Evolutionary conservation across 768 basidiomycete species (phyloP).

Genomic region (Phaffia tasmanica): DNA sequence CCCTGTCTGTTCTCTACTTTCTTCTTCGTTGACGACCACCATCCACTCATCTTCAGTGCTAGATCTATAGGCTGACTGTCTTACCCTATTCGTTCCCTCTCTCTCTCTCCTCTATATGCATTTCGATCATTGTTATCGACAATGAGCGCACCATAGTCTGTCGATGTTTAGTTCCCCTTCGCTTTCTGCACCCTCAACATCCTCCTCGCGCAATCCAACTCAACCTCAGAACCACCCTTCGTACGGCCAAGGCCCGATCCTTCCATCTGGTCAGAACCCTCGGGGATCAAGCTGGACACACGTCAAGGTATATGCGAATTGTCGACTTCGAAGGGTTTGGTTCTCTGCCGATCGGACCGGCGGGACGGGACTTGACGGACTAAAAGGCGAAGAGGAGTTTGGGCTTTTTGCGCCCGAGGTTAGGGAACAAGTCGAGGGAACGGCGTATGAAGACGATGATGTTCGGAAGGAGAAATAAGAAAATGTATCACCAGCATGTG

Average conservation of each 20-base stretch:
- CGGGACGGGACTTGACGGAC: neutral
- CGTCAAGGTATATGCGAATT: slow-evolving; percentile 65
- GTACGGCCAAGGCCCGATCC: slow-evolving; percentile 11
- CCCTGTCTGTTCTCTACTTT: too few relatives aligned
- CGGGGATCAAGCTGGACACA: slow-evolving; percentile 48
- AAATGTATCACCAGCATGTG: neutral
- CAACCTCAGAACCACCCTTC: slow-evolving; percentile 23
- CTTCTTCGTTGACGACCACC: too few relatives aligned
- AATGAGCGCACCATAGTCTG: slow-evolving; percentile 55
- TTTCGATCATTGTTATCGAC: too few relatives aligned
- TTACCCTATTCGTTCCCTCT: slow-evolving; percentile 4
- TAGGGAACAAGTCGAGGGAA: neutral
- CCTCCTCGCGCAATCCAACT: slow-evolving; percentile 20
- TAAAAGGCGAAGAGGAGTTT: slow-evolving; percentile 14
- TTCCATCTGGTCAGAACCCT: slow-evolving; percentile 51
- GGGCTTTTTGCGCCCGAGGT: slow-evolving; percentile 4
- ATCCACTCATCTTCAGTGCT: too few relatives aligned
- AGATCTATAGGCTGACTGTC: too few relatives aligned
- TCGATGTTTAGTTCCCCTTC: slow-evolving; percentile 58
- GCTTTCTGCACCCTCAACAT: slow-evolving; percentile 27
- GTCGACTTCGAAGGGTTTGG: slow-evolving; percentile 66
- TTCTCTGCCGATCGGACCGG: slow-evolving; percentile 35
- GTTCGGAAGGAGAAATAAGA: neutral
- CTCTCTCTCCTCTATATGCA: neutral
- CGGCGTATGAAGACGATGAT: too few relatives aligned